Conservation (phyloP, 768 basidiomycete genomes). For the Holtermanniella nyarrowii region DNA sequence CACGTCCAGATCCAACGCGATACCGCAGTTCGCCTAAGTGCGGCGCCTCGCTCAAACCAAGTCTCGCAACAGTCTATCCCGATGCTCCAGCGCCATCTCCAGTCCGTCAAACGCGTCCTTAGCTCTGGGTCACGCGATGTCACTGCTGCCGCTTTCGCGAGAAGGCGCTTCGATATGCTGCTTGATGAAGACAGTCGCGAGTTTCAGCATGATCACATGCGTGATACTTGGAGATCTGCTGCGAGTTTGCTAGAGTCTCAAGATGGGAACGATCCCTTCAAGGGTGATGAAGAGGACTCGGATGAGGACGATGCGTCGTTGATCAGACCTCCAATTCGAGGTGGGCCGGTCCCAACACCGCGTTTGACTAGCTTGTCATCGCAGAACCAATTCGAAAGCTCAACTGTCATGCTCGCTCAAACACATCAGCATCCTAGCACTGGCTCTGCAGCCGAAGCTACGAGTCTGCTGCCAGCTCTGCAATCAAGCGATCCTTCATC, state of each 20-base stretch:
- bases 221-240: constrained; percentile 22
- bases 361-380: constrained; percentile 33
- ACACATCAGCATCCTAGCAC: not conserved
- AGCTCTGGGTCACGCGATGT: constrained; percentile 50
- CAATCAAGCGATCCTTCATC: constrained; percentile 1
- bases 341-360: constrained; percentile 20
- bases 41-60: constrained; percentile 1
- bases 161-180: constrained; percentile 33
- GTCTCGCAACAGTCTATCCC: constrained; percentile 5
- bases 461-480: not conserved
- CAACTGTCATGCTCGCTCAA: constrained; percentile 16
- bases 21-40: constrained; percentile 8
- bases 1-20: constrained; percentile 12
- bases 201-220: constrained; percentile 38
- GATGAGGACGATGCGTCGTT: constrained; percentile 35
- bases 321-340: constrained; percentile 20
- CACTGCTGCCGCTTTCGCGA: constrained; percentile 3
- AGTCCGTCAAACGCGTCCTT: constrained; percentile 64
- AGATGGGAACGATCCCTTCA: constrained; percentile 4
- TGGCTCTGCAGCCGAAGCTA: not conserved
- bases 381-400: constrained; percentile 43
- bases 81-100: constrained; percentile 28
- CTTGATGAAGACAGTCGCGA: constrained; percentile 34
- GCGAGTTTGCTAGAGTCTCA: constrained; percentile 9
- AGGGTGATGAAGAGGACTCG: constrained; percentile 9